These are phyloP conservation scores for Nemania abortiva DNA, from an alignment of 2,329 filamentous ascomycete genomes.

Conservation along the genomic window DNA sequence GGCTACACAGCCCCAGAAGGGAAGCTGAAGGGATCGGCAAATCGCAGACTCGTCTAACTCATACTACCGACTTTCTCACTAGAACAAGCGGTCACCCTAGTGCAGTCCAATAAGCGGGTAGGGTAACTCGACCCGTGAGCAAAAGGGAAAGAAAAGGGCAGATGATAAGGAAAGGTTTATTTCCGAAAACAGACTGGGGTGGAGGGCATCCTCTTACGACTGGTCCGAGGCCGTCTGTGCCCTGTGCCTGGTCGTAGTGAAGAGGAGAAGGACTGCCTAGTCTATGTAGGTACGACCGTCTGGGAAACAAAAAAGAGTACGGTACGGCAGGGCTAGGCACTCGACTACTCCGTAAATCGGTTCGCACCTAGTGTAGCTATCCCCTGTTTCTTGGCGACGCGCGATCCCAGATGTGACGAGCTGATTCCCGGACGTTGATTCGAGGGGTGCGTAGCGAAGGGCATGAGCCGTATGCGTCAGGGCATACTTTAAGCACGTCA, in stretches of 20 bases:
- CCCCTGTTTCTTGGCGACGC: conserved; percentile 50
- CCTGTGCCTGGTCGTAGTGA: conserved; percentile 13
- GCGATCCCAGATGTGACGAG: conserved; percentile 52
- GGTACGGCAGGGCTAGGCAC: background rate
- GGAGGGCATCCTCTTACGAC: conserved; percentile 23
- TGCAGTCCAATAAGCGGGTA: conserved; percentile 26
- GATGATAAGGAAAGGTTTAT: conserved; percentile 27
- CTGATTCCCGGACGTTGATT: conserved; percentile 45
- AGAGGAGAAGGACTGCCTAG: background rate
- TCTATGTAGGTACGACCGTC: conserved; percentile 4
- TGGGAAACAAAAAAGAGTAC: conserved; percentile 10
- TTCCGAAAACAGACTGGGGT: conserved; percentile 29
- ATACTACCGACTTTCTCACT: conserved; percentile 25
- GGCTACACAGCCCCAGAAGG: conserved; percentile 36
- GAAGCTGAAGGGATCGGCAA: conserved; percentile 38
- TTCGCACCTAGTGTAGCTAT: conserved; percentile 38
- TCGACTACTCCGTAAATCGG: conserved; percentile 24
- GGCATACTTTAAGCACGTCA: conserved; percentile 34
- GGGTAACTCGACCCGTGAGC: conserved; percentile 28
- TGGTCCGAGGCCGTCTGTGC: conserved; percentile 2
- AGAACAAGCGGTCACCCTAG: conserved; percentile 30
- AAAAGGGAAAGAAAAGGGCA: conserved; percentile 15
- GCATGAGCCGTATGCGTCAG: conserved; percentile 38
- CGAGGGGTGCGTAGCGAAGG: conserved; percentile 43
- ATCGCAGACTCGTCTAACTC: conserved; percentile 24